Evolutionary conservation across 2,329 filamentous ascomycete species (phyloP).

Genomic region (Calcarisporium arbuscula): DNA sequence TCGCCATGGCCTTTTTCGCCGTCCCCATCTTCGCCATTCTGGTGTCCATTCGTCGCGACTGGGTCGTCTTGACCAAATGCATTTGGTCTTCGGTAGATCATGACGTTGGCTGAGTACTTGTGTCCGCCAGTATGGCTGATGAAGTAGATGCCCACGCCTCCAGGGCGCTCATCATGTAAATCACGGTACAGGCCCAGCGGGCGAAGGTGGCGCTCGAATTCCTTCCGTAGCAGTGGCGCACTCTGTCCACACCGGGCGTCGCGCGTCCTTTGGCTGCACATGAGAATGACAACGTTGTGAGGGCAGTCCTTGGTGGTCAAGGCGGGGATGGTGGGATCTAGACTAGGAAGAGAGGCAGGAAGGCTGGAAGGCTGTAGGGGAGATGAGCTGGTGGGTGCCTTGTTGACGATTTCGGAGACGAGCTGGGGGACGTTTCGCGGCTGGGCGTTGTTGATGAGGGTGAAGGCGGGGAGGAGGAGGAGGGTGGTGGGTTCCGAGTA

Average conservation of each 20-base stretch:
- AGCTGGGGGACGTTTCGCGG: slow-evolving; percentile 67
- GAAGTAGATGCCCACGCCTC: slow-evolving; percentile 93
- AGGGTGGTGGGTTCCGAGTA: slow-evolving; percentile 69
- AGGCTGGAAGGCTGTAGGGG: slow-evolving; percentile 40
- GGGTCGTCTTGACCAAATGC: slow-evolving; percentile 47
- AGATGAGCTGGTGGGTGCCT: slow-evolving; percentile 66
- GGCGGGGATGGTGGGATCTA: slow-evolving; percentile 20
- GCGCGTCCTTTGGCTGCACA: slow-evolving; percentile 91
- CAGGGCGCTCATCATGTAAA: slow-evolving; percentile 78
- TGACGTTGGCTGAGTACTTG: slow-evolving; percentile 92
- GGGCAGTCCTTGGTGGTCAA: slow-evolving; percentile 52
- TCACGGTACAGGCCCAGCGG: slow-evolving; percentile 81
- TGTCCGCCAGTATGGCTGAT: slow-evolving; percentile 95
- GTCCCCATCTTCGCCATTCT: slow-evolving; percentile 15
- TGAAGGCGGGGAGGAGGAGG: slow-evolving; percentile 79
- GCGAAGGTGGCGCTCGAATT: slow-evolving; percentile 83
- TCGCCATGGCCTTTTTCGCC: slow-evolving; percentile 21
- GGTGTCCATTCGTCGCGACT: slow-evolving; percentile 18
- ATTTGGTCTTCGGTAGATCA: slow-evolving; percentile 71
- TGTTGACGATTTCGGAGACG: slow-evolving; percentile 63
- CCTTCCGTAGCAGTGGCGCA: slow-evolving; percentile 79
- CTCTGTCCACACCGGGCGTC: slow-evolving; percentile 93
- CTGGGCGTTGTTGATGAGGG: slow-evolving; percentile 75
- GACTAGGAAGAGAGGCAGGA: slow-evolving; percentile 24
- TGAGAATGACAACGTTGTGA: slow-evolving; percentile 79